Conservation (phyloP, 192 early-diverging fungal genomes). For the Coemansia sp. region DNA sequence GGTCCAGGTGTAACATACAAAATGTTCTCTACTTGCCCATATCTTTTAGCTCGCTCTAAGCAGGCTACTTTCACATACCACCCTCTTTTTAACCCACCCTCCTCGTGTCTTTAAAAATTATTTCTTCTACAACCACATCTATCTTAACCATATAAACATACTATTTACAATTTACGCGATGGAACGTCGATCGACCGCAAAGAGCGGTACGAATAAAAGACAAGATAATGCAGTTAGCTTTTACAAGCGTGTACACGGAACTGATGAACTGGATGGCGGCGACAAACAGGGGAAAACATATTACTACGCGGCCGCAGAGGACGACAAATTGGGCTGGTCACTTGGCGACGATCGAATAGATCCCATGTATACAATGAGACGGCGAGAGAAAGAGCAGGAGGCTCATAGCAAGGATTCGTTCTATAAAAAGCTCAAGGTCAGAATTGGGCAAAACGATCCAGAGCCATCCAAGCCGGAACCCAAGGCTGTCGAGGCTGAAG, state of each 20-base stretch:
- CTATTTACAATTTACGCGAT: neutral
- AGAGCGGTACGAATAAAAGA: conserved; percentile 11
- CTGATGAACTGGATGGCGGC: neutral
- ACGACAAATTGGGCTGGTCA: conserved; percentile 42
- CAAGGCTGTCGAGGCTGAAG: neutral
- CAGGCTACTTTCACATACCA: neutral
- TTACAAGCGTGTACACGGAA: conserved; percentile 37
- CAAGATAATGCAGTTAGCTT: conserved; percentile 17
- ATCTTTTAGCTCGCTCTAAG: neutral
- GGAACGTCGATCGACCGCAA: neutral
- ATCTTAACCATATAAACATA: neutral
- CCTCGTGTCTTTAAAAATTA: neutral
- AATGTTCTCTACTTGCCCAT: neutral
- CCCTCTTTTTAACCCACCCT: neutral
- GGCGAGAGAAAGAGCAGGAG: conserved; percentile 34
- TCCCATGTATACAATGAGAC: conserved; percentile 47
- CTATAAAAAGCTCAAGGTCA: conserved; percentile 35
- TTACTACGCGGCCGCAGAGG: conserved; percentile 33
- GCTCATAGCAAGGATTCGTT: conserved; percentile 32
- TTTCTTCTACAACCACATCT: neutral
- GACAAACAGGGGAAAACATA: neutral
- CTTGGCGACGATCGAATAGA: conserved; percentile 22
- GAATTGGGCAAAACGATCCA: conserved; percentile 1
- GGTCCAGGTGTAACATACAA: conserved; percentile 3
- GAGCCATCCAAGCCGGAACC: conserved; percentile 1